phyloP scores from a whole-genome alignment of 2,329 filamentous ascomycete genomes.

The Colletotrichum cuscutae region DNA sequence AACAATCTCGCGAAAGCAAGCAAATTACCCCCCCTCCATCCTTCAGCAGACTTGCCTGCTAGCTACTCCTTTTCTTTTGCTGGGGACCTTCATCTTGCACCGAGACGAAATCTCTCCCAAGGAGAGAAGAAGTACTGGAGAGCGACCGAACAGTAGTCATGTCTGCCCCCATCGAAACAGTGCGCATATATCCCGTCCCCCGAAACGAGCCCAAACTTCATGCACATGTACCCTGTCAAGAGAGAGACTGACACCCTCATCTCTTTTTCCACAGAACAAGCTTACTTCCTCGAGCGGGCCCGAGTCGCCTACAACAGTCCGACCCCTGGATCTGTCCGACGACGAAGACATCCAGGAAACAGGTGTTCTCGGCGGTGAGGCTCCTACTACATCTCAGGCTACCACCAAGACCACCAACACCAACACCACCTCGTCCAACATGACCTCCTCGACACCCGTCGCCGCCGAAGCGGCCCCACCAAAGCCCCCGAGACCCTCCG shows the following conservation, averaged over 20 bases:
- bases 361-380: slow-evolving; percentile 58
- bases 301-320: slow-evolving; percentile 74
- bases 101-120: neutral
- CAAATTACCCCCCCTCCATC: slow-evolving; percentile 10
- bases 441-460: slow-evolving; percentile 48
- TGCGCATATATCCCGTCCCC: slow-evolving; percentile 47
- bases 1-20: slow-evolving; percentile 29
- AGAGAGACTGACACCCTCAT: slow-evolving; percentile 26
- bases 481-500: slow-evolving; percentile 87
- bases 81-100: neutral
- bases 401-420: slow-evolving; percentile 35
- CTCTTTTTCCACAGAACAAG: slow-evolving; percentile 52
- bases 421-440: slow-evolving; percentile 39
- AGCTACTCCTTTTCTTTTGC: slow-evolving; percentile 5
- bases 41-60: neutral
- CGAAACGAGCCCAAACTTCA: slow-evolving; percentile 34
- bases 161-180: slow-evolving; percentile 56
- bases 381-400: slow-evolving; percentile 39
- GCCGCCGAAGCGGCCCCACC: slow-evolving; percentile 65
- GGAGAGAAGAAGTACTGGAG: neutral
- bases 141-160: slow-evolving; percentile 44
- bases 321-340: slow-evolving; percentile 71
- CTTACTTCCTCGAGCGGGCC: slow-evolving; percentile 54
- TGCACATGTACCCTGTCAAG: slow-evolving; percentile 27
- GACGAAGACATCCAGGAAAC: slow-evolving; percentile 76